These are phyloP conservation scores for Beauveria scarabaeidicola DNA, from an alignment of 2,329 filamentous ascomycete species.

Conservation along the genomic window DNA sequence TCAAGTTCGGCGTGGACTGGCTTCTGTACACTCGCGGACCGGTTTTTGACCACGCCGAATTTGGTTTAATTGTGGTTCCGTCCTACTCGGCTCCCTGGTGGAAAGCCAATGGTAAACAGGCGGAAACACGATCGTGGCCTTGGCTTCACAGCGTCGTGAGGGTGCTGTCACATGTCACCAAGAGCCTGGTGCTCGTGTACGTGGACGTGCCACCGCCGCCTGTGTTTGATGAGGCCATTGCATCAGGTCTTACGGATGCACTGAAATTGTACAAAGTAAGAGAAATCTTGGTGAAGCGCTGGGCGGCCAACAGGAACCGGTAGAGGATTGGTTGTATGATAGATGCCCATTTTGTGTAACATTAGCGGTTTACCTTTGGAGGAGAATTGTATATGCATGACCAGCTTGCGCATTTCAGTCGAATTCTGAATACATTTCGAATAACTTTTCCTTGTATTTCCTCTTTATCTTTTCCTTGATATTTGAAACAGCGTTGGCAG, in stretches of 20 bases:
- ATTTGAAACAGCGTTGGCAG: background rate
- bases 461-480: background rate
- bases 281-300: slow-evolving; percentile 74
- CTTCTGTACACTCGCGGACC: slow-evolving; percentile 90
- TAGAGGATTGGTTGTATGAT: slow-evolving; percentile 15
- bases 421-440: background rate
- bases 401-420: background rate
- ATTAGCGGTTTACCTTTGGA: background rate
- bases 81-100: slow-evolving; percentile 71
- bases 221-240: slow-evolving; percentile 33
- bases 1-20: slow-evolving; percentile 93
- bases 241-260: slow-evolving; percentile 50
- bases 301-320: slow-evolving; percentile 71
- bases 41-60: slow-evolving; percentile 91
- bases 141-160: slow-evolving; percentile 86
- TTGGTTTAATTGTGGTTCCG: slow-evolving; percentile 76
- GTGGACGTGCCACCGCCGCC: slow-evolving; percentile 76
- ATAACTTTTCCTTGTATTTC: background rate
- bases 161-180: slow-evolving; percentile 81
- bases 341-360: slow-evolving; percentile 9
- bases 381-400: background rate
- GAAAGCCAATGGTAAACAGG: slow-evolving; percentile 46
- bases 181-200: slow-evolving; percentile 82
- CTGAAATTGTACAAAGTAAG: slow-evolving; percentile 66
- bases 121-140: slow-evolving; percentile 55